These are phyloP conservation scores for Leonotis leonurus DNA, from an alignment of 257 asterid genomes.

Conservation along the genomic window DNA sequence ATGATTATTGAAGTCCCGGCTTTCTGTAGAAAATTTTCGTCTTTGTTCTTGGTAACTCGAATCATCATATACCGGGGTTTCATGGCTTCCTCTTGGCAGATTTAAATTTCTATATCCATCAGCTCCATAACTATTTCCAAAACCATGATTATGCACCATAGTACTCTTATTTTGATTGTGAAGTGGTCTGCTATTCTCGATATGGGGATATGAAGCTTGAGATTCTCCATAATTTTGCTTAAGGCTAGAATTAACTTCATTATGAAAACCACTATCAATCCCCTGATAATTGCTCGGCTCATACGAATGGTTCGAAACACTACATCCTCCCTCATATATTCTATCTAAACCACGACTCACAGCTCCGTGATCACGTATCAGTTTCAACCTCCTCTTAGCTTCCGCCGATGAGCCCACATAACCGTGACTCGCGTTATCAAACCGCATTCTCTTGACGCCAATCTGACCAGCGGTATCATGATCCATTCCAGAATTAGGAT, in stretches of 20 bases:
- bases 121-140: constrained; percentile 22
- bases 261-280: constrained; percentile 16
- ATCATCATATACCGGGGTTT: constrained; percentile 16
- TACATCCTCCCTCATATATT: constrained; percentile 19
- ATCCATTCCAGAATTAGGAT: constrained; percentile 27
- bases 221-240: constrained; percentile 24
- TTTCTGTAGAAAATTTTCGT: constrained; percentile 19
- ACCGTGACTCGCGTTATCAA: constrained; percentile 25
- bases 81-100: constrained; percentile 19
- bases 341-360: constrained; percentile 20
- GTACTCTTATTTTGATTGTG: constrained; percentile 23
- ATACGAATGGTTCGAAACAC: neutral
- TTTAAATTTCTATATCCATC: constrained; percentile 24
- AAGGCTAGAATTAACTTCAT: constrained; percentile 1
- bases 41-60: constrained; percentile 21
- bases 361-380: constrained; percentile 76
- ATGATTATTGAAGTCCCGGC: constrained; percentile 12
- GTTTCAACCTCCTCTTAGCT: constrained; percentile 62
- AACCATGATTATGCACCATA: constrained; percentile 24
- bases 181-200: constrained; percentile 12
- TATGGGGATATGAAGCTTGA: constrained; percentile 15
- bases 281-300: constrained; percentile 22
- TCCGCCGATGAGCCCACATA: constrained; percentile 24
- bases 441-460: constrained; percentile 63
- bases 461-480: constrained; percentile 20